phyloP scores from a whole-genome alignment of 2,329 filamentous ascomycete genomes.

The Epichloe baconii region DNA sequence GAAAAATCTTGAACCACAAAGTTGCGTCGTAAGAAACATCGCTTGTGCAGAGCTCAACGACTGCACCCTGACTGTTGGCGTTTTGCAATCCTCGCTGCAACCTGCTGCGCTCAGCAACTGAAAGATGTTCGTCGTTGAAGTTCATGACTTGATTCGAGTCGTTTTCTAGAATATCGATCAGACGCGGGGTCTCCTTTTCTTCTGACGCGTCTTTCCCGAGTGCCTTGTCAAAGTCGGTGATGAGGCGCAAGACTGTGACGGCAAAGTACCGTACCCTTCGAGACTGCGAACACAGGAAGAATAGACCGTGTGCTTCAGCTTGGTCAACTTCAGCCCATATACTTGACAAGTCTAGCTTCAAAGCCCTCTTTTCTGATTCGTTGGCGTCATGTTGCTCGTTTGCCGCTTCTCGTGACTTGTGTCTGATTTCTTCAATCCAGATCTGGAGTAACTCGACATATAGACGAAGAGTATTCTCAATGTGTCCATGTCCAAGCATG shows the following conservation, averaged over 20 bases:
- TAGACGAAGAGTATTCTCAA: slow-evolving; percentile 81
- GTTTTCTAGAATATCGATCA: slow-evolving; percentile 86
- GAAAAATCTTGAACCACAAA: slow-evolving; percentile 96
- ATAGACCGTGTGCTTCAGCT: slow-evolving; percentile 89
- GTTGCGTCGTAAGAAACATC: slow-evolving; percentile 91
- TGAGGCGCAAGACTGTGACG: slow-evolving; percentile 80
- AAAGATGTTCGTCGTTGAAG: slow-evolving; percentile 81
- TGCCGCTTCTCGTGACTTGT: slow-evolving; percentile 64
- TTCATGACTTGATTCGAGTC: slow-evolving; percentile 82
- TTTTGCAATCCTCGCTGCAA: slow-evolving; percentile 81
- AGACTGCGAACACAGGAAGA: slow-evolving; percentile 95
- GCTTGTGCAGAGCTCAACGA: slow-evolving; percentile 90
- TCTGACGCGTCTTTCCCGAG: slow-evolving; percentile 52
- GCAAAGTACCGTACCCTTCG: slow-evolving; percentile 79
- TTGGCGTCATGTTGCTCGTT: slow-evolving; percentile 51
- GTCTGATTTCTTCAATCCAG: slow-evolving; percentile 93
- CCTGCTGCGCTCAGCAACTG: slow-evolving; percentile 82
- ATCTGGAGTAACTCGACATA: slow-evolving; percentile 92
- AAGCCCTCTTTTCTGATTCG: slow-evolving; percentile 53
- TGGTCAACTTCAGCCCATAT: slow-evolving; percentile 92
- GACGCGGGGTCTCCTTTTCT: slow-evolving; percentile 53
- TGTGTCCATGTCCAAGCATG: slow-evolving; percentile 86
- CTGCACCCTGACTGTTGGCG: slow-evolving; percentile 67
- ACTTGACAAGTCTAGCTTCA: slow-evolving; percentile 73
- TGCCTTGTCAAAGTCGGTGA: slow-evolving; percentile 85